A percentile compares a stretch with the other conserved stretches of the same genome.
Conservation (phyloP, 768 basidiomycete genomes). For the Serpula lacrymans region DNA sequence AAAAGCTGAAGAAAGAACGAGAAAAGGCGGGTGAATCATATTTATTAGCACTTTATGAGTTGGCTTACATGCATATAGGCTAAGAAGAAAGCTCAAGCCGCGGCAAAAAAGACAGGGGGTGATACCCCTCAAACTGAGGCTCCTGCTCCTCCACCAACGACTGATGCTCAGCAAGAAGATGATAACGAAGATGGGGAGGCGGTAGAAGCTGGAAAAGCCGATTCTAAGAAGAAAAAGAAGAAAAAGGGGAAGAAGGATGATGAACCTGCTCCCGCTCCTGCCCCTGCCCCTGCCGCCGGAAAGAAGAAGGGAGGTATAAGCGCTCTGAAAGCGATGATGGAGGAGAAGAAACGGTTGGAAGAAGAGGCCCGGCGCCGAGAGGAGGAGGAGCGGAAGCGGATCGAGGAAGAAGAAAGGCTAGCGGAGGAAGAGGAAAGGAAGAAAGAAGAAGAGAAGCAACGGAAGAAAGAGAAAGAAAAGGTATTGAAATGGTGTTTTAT, state of each 20-base stretch:
- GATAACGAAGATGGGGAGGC: constrained; percentile 70
- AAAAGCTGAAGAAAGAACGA: constrained; percentile 93
- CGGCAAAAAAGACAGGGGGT: constrained; percentile 64
- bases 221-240: constrained; percentile 78
- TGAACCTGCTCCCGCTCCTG: constrained; percentile 38
- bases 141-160: constrained; percentile 28
- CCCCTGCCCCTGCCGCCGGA: constrained; percentile 33
- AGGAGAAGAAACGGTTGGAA: constrained; percentile 84
- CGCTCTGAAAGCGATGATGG: constrained; percentile 87
- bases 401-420: constrained; percentile 85
- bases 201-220: constrained; percentile 45
- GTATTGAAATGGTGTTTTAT: constrained; percentile 31
- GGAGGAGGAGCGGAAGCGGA: constrained; percentile 76
- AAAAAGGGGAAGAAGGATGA: constrained; percentile 77
- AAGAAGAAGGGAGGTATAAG: constrained; percentile 82
- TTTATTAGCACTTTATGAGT: constrained; percentile 4
- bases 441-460: constrained; percentile 81
- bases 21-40: constrained; percentile 67
- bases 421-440: constrained; percentile 73
- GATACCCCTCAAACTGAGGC: constrained; percentile 30
- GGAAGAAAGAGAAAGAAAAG: constrained; percentile 87
- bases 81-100: constrained; percentile 92
- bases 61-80: constrained; percentile 47
- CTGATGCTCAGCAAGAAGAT: constrained; percentile 39
- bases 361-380: constrained; percentile 71